Percentiles rank a stretch among this genome's conserved stretches.
Evolutionary conservation across 2,329 filamentous ascomycete genomes (phyloP).

Genomic region (Phialophora expanda): DNA sequence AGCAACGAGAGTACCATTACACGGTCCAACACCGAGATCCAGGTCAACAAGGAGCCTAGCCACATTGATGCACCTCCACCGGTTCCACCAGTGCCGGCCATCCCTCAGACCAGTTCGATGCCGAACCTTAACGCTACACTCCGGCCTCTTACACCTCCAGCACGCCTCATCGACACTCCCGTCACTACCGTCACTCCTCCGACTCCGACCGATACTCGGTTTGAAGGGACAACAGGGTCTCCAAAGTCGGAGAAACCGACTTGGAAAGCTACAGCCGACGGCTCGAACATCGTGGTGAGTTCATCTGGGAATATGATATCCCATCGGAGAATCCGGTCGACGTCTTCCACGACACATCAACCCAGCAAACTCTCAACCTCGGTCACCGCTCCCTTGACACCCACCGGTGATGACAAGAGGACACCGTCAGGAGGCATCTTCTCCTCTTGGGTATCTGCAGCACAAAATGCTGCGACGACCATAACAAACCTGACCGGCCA

Average conservation of each 20-base stretch:
- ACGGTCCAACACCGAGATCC: conserved; percentile 34
- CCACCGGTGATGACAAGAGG: conserved; percentile 72
- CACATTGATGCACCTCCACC: background rate
- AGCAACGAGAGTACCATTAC: conserved; percentile 46
- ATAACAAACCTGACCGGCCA: conserved; percentile 69
- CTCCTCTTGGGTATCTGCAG: conserved; percentile 87
- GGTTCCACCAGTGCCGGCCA: conserved; percentile 3
- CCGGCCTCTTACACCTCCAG: conserved; percentile 40
- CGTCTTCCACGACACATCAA: conserved; percentile 57
- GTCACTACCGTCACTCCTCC: conserved; percentile 68
- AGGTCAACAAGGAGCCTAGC: conserved; percentile 36
- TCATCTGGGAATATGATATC: conserved; percentile 74
- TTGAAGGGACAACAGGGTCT: conserved; percentile 40
- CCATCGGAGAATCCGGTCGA: conserved; percentile 68
- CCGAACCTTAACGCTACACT: conserved; percentile 28
- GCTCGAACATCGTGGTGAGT: conserved; percentile 61
- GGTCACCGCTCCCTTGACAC: conserved; percentile 73
- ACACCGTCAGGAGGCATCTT: conserved; percentile 71
- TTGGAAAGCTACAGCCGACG: conserved; percentile 48
- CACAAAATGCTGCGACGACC: conserved; percentile 86
- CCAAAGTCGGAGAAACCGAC: conserved; percentile 44
- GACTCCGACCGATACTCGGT: conserved; percentile 60
- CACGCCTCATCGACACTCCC: conserved; percentile 46
- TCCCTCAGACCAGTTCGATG: conserved; percentile 29
- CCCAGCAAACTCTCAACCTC: conserved; percentile 89